A percentile compares a stretch with the other conserved stretches of the same genome.
Evolutionary conservation across 164 flowering plant genomes (phyloP).

Genomic region (Liriodendron chinense): DNA sequence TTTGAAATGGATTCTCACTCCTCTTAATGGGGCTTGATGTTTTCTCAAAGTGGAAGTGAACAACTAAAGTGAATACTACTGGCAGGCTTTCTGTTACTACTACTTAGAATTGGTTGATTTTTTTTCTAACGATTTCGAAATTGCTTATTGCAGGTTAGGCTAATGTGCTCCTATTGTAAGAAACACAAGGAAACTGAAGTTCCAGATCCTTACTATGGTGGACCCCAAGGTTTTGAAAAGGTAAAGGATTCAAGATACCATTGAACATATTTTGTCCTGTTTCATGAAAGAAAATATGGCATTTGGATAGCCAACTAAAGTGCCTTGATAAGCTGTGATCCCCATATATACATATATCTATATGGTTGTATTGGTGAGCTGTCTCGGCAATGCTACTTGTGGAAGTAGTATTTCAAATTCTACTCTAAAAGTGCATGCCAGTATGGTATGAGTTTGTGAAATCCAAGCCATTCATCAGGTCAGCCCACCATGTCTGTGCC

Average conservation of each 20-base stretch:
- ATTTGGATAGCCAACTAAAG: neutral
- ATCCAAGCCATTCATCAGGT: too few relatives aligned
- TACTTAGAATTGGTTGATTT: neutral
- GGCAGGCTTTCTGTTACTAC: neutral
- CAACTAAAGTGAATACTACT: neutral
- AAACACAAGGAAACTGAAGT: conserved; percentile 86
- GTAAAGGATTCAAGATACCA: conserved; percentile 28
- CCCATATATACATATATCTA: neutral
- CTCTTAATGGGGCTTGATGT: too few relatives aligned
- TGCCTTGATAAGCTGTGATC: neutral
- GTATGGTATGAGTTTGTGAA: too few relatives aligned
- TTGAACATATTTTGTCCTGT: neutral
- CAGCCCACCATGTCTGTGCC: too few relatives aligned
- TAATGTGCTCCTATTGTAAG: conserved; percentile 97
- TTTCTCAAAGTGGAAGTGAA: neutral
- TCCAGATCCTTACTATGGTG: conserved; percentile 98
- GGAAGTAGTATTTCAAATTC: too few relatives aligned
- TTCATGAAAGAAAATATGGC: neutral
- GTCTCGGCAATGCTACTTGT: too few relatives aligned
- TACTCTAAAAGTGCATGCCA: too few relatives aligned
- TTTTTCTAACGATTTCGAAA: neutral
- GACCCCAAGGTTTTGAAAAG: conserved; percentile 94
- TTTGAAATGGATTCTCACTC: too few relatives aligned
- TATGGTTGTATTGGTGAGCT: too few relatives aligned
- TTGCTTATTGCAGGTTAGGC: conserved; percentile 56